Percentiles rank a stretch among this genome's conserved stretches.
phyloP scores from a whole-genome alignment of 768 basidiomycete species.

The Tricholoma hemisulphureum region DNA sequence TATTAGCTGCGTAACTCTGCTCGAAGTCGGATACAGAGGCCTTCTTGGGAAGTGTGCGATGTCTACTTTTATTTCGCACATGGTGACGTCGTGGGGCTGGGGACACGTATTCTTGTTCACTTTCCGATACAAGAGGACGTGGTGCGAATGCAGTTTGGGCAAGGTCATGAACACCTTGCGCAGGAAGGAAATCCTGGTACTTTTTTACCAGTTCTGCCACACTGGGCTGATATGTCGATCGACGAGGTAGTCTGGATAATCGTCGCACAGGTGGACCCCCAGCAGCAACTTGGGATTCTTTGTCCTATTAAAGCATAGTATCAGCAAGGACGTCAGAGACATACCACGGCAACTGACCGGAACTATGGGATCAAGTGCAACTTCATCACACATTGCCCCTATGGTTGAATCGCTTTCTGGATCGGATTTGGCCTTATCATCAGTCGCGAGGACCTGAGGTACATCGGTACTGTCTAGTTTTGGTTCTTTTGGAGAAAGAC shows the following conservation, averaged over 20 bases:
- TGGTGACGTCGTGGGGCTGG: conserved; percentile 37
- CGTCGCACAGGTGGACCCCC: conserved; percentile 31
- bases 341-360: conserved; percentile 15
- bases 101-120: conserved; percentile 66
- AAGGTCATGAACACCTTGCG: conserved; percentile 69
- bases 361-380: conserved; percentile 20
- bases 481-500: not conserved
- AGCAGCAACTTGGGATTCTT: conserved; percentile 18
- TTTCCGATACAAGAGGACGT: conserved; percentile 65
- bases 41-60: conserved; percentile 49
- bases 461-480: conserved; percentile 7
- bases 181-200: conserved; percentile 75
- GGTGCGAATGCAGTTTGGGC: conserved; percentile 70
- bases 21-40: conserved; percentile 83
- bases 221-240: conserved; percentile 52
- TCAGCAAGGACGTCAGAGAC: not conserved
- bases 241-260: conserved; percentile 63
- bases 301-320: conserved; percentile 6
- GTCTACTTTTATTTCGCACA: conserved; percentile 48
- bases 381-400: conserved; percentile 48
- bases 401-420: conserved; percentile 86
- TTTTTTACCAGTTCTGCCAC: conserved; percentile 86
- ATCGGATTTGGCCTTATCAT: conserved; percentile 46
- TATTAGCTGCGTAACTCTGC: conserved; percentile 89
- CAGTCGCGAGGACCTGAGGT: conserved; percentile 7